phyloP scores from a whole-genome alignment of 345 rosid genomes.

The Ricinus communis region DNA sequence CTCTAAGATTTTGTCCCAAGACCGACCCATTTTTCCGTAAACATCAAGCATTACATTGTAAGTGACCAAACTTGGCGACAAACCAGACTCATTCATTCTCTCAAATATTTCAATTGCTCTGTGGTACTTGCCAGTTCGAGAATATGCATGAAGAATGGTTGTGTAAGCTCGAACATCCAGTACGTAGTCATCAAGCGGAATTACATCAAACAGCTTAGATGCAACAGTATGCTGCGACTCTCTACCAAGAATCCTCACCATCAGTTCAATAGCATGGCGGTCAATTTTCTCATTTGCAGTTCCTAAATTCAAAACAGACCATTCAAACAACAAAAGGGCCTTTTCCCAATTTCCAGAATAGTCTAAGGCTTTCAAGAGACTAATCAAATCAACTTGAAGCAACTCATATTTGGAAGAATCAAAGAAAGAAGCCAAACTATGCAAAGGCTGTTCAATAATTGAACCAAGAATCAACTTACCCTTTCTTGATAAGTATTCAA shows the following conservation, averaged over 20 bases:
- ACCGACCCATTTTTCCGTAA: constrained; percentile 85
- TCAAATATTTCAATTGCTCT: constrained; percentile 61
- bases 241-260: constrained; percentile 73
- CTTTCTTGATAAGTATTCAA: constrained; percentile 50
- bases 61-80: constrained; percentile 78
- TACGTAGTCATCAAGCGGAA: constrained; percentile 53
- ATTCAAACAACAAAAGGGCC: constrained; percentile 69
- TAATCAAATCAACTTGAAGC: constrained; percentile 55
- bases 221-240: constrained; percentile 71
- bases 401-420: constrained; percentile 51
- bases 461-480: constrained; percentile 48
- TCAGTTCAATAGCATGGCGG: constrained; percentile 50
- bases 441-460: constrained; percentile 52
- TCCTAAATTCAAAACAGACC: constrained; percentile 43
- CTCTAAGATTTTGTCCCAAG: constrained; percentile 59
- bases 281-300: constrained; percentile 43
- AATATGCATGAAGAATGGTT: constrained; percentile 61
- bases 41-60: constrained; percentile 90
- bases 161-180: constrained; percentile 82
- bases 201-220: constrained; percentile 62
- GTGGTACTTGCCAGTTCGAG: constrained; percentile 59
- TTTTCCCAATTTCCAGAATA: constrained; percentile 64
- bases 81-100: constrained; percentile 64
- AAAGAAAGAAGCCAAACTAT: constrained; percentile 48
- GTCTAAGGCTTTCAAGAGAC: constrained; percentile 67